phyloP scores from a whole-genome alignment of 257 asterid genomes.

The Eucommia ulmoides region DNA sequence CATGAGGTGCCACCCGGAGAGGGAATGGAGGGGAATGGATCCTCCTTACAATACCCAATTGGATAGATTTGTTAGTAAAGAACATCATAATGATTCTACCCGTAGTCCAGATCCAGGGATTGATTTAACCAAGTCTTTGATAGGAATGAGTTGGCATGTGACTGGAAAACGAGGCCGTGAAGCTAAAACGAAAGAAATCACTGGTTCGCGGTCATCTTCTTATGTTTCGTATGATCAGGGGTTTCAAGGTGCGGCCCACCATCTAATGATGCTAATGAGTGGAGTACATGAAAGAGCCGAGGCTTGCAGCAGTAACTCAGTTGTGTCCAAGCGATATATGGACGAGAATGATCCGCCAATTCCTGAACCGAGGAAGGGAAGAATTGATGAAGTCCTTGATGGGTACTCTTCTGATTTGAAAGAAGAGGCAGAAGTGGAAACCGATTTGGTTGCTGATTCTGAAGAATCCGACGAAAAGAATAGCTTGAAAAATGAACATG shows the following conservation, averaged over 20 bases:
- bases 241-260: constrained; percentile 20
- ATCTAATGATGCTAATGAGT: constrained; percentile 31
- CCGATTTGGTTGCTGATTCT: no score
- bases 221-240: constrained; percentile 14
- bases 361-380: constrained; percentile 5
- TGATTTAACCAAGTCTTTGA: constrained; percentile 14
- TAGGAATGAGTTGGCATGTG: constrained; percentile 37
- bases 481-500: no score
- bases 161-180: constrained; percentile 54
- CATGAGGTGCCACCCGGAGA: constrained; percentile 57
- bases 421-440: constrained; percentile 26
- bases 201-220: constrained; percentile 6
- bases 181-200: not conserved
- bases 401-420: constrained; percentile 13
- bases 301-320: constrained; percentile 17
- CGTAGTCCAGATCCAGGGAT: not conserved
- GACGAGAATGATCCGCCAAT: constrained; percentile 2
- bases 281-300: constrained; percentile 17
- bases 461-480: no score
- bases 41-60: no score
- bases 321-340: constrained; percentile 6
- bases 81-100: constrained; percentile 2
- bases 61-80: constrained; percentile 4
- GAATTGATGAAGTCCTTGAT: not conserved
- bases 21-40: constrained; percentile 46